Evolutionary conservation across 805 yeast genomes (phyloP), one percentile per base, ranked within the genome.

Genomic region (Helenozyma rhizophorensis): DNA sequence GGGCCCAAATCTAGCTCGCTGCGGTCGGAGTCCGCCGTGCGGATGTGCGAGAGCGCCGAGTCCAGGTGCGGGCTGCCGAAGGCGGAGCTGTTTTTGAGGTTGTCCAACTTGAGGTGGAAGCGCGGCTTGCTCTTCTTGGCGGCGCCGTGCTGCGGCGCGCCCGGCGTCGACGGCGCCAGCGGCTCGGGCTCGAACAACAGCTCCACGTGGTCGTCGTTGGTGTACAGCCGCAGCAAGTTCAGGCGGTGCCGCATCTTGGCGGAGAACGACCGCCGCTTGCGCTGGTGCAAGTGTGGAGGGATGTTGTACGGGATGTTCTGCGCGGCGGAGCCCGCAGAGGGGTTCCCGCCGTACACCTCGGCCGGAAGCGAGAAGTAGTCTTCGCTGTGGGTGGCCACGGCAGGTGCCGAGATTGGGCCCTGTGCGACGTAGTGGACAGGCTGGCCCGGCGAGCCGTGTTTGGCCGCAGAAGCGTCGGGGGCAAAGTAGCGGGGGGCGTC

Each of bases 91-190:
- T n/a, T 35, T 34, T 29, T 35, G 36, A 58, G 31, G 27, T 47
- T 41, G 32, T 54, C 62, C 23, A 58, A 41, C 14, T 55, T 50
- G 14, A 58, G 37, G 27, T 47, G 50, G 32, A 58, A 53, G 12
- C 48, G 53, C 4, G 62, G 64, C 8, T 51, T 56, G 15, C 37
- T 21, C 15, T 19, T 26, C 29, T 21, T 26, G n/a, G 14, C 3
- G 12, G 19, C 18, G 15, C 22, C 14, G 16, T n/a, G n/a, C 21
- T 10, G 18, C 9, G 32, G 26, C 23, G 32, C 26, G 5, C 18
- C 12, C 14, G 24, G 25, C n/a, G 21, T 26, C 8, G 22, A 23
- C 19, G 25, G 9, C 12, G 28, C 9, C 4, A 8, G 13, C 26
- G 19, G 31, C 12, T 25, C 30, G 13, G 21, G 26, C 22, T 21